Evolutionary conservation across 2,329 filamentous ascomycete genomes (phyloP).

Genomic region (Bipolaris gigantea): DNA sequence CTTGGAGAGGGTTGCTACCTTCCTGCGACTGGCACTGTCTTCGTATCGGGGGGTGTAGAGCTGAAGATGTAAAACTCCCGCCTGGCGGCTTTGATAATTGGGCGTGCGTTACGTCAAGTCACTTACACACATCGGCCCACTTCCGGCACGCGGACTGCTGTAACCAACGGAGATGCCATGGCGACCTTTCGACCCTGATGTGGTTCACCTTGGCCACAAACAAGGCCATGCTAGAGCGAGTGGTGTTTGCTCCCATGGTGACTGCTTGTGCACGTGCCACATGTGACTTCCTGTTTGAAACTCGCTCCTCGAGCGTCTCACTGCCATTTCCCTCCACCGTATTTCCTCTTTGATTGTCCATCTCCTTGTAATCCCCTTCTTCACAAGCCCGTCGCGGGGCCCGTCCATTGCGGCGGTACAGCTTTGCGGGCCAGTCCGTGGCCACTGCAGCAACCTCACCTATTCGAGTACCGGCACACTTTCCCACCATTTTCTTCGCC

Average conservation of each 20-base stretch:
- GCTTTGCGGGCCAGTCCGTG: not conserved
- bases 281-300: not conserved
- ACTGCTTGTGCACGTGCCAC: conserved; percentile 10
- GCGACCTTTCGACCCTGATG: not conserved
- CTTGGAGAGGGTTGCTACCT: not conserved
- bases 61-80: not conserved
- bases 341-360: not conserved
- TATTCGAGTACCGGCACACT: not conserved
- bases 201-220: not conserved
- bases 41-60: not conserved
- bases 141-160: not conserved
- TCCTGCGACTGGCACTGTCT: not conserved
- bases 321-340: not conserved
- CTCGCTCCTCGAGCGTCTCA: not conserved
- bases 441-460: not conserved
- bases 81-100: not conserved
- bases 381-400: not conserved
- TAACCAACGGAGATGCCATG: not conserved
- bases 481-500: too few relatives aligned
- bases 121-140: not conserved
- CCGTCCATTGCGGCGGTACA: not conserved
- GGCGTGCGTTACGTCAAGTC: not conserved
- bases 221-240: not conserved
- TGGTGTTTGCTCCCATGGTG: not conserved
- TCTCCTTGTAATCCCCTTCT: not conserved